These are phyloP conservation scores for Blastocystis hominis DNA, from an alignment of 352 stramenopile genomes.

Conservation along the genomic window DNA sequence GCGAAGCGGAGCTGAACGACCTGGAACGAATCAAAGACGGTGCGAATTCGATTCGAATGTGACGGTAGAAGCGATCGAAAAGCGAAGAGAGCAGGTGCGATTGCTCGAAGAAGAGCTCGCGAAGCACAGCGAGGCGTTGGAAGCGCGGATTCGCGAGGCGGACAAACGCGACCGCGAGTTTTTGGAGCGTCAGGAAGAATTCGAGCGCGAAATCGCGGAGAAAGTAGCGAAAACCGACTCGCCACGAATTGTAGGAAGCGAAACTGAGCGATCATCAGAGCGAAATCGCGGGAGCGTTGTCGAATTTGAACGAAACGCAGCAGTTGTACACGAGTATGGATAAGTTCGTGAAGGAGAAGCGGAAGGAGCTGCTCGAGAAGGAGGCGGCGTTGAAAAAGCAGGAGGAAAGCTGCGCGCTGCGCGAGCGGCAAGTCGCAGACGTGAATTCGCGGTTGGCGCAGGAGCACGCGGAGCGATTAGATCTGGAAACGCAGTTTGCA, in stretches of 20 bases:
- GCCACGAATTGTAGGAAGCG: neutral
- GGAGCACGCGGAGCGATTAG: neutral
- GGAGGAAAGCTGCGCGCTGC: neutral
- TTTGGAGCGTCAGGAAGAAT: neutral
- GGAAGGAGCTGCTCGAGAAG: neutral
- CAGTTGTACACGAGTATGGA: slow-evolving; percentile 41
- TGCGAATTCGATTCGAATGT: neutral
- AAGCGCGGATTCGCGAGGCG: neutral
- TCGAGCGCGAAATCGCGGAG: neutral
- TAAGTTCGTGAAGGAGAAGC: slow-evolving; percentile 48
- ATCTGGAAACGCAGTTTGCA: neutral
- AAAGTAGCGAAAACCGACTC: neutral
- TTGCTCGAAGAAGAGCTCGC: slow-evolving; percentile 9
- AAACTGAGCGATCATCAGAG: slow-evolving; percentile 18
- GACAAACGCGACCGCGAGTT: neutral
- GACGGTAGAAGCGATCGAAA: slow-evolving; percentile 3
- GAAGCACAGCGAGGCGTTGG: slow-evolving; percentile 3
- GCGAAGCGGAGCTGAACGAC: neutral
- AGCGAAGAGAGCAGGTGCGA: slow-evolving; percentile 37
- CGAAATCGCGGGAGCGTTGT: neutral
- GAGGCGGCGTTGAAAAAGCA: neutral
- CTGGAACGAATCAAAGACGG: neutral
- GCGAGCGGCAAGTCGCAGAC: neutral
- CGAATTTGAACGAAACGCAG: slow-evolving; percentile 32
- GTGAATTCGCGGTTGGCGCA: neutral